Evolutionary conservation across 768 basidiomycete genomes (phyloP), one percentile per base, ranked within the genome.

Genomic region (Mycena indigotica): DNA sequence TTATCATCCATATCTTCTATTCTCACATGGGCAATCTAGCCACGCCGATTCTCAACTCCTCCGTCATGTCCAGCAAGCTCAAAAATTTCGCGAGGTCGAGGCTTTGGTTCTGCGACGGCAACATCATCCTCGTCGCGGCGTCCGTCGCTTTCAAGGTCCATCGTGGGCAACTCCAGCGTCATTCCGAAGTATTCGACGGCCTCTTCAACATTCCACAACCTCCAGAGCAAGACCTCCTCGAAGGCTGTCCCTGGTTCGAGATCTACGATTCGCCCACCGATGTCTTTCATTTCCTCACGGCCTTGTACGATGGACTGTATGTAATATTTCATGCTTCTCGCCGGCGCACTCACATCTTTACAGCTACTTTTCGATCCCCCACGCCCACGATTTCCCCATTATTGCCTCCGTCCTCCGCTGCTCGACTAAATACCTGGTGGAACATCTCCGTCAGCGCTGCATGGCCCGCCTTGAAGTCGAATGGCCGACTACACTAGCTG

Each of bases 281-380:
- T 66, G 77, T 91, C 39, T 76, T 84, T 50, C 81, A 85, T 66
- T 82, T 92, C 29, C 69, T 91, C 39, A 73, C 76, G 28, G 88
- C 89, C 23, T 70, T 92, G 10, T 92, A 91, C 61, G 89, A 92
- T 58, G 90, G 89, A 48, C 66, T 91, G 89, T 91, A 64, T 63
- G 87, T 74, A 8, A n/a, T 52, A 13, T 2, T 3, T 26, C 19
- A 12, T 32, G 40, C 12, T 5, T 21, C 29, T 52, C 49, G 35
- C 54, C 50, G 5, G 51, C 29, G 13, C 49, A 32, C 30, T 48
- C 8, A 8, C 19, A 32, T 46, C 35, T 23, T n/a, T 39, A 0
- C 30, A 89, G 87, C 24, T 86, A 88, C 70, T 86, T 88, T 67
- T 76, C 75, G 46, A 71, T 72, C 3, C 79, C 79, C 1, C 68